Base-by-base conservation (phyloP, 257 asterid genomes). In the Solanum tarijense region DNA sequence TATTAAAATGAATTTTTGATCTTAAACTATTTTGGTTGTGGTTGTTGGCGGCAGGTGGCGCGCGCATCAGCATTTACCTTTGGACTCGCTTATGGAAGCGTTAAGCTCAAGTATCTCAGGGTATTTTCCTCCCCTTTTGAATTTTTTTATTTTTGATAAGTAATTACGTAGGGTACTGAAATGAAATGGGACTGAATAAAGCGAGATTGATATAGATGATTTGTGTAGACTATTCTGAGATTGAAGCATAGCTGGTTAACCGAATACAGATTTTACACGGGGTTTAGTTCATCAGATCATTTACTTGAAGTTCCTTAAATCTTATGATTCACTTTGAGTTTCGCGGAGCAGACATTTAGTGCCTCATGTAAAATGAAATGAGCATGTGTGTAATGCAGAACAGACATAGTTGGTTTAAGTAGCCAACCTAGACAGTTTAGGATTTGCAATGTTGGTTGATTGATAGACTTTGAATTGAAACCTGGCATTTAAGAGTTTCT, bases 31-130 rank as follows among this genome's bases (percentile, higher is more conserved):
- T 46, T 86, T 12, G 9, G 46, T 65, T 46, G n/a, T 38, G 2
- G n/a, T 18, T 29, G 18, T 71, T 29, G 71, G 32, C 21, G 60
- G 83, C 66, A 83, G 88, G 68, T 86, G 23, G 92, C 93, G 34
- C 94, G 93, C 73, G 93, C 86, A 36, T 91, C 92, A 38, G 91
- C 91, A 6, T 87, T 92, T 76, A 86, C 93, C 0, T 75, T 87
- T 32, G 94, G 94, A 38, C 88, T 83, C 27, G 90, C 84, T 16
- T 91, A 91, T 21, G 94, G 93, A 20, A 90, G 41, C 88, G 25
- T 92, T 55, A 92, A 92, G 90, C 92, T 92, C 66, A 92, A 91
- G 89, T 88, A 86, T 89, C 91, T 92, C 34, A 87, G 83, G 93
- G 94, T 91, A 91, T 32, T 43, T 58, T 72, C 55, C 1, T 55